A percentile compares a stretch with the other conserved stretches of the same genome.
phyloP scores from a whole-genome alignment of 257 asterid species.

The Solanum megistacrolobum region DNA sequence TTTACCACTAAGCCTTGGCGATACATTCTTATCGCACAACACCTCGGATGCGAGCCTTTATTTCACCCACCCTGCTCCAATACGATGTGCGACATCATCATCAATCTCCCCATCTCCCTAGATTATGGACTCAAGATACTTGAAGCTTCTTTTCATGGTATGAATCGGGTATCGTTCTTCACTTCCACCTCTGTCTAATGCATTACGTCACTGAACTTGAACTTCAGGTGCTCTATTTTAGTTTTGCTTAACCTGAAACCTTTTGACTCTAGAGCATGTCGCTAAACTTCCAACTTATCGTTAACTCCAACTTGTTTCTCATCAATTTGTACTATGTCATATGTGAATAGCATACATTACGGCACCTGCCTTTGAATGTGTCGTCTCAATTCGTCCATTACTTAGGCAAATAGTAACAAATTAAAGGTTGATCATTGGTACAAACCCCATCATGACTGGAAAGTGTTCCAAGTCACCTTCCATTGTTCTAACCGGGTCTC shows the following conservation, averaged over 20 bases:
- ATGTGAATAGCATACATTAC: background rate
- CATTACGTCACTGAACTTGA: background rate
- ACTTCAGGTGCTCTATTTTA: background rate
- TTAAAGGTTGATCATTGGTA: background rate
- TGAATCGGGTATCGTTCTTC: background rate
- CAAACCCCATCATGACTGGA: background rate
- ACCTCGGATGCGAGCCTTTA: background rate
- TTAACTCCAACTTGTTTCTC: background rate
- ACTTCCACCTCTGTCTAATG: background rate
- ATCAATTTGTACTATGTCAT: background rate
- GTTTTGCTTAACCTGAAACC: background rate
- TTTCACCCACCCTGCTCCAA: background rate
- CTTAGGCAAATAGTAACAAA: background rate
- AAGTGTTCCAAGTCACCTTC: background rate
- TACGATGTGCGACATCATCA: background rate
- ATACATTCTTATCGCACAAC: background rate
- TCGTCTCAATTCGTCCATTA: background rate
- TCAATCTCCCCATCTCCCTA: background rate
- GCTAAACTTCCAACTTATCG: background rate
- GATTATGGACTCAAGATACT: background rate
- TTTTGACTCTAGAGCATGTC: background rate
- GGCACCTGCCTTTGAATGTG: background rate
- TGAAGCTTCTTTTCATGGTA: background rate
- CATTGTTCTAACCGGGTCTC: background rate
- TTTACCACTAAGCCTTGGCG: background rate